Percentiles rank a stretch among this genome's conserved stretches.
Evolutionary conservation across 1,284 basidiomycete species (phyloP).

Genomic region (Fistulinella staudtii): DNA sequence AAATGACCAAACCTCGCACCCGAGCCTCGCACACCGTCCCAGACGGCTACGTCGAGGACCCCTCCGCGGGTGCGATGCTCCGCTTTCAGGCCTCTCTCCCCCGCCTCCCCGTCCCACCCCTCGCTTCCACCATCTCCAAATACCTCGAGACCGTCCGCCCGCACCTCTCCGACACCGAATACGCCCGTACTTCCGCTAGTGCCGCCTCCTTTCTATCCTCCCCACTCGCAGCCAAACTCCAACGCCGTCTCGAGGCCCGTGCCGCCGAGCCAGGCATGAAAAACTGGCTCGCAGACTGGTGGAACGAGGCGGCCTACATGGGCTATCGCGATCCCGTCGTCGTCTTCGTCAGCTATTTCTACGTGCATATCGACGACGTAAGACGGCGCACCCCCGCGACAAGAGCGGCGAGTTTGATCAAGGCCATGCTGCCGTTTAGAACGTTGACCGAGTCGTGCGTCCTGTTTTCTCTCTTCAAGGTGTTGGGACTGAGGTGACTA

Average conservation of each 20-base stretch:
- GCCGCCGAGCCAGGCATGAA: conserved; percentile 57
- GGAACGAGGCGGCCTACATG: conserved; percentile 93
- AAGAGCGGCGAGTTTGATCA: conserved; percentile 78
- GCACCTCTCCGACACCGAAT: conserved; percentile 63
- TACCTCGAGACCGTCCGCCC: conserved; percentile 85
- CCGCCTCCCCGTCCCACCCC: conserved; percentile 77
- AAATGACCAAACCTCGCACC: conserved; percentile 30
- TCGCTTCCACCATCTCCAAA: conserved; percentile 78
- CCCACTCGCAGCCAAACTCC: conserved; percentile 71
- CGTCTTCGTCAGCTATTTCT: conserved; percentile 95
- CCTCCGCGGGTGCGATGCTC: conserved; percentile 66
- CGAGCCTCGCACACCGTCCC: conserved; percentile 31
- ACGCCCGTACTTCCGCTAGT: conserved; percentile 51
- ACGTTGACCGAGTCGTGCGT: conserved; percentile 74
- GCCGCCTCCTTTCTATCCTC: conserved; percentile 74
- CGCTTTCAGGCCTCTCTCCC: conserved; percentile 80
- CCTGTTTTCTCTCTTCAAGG: background rate
- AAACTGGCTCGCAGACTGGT: conserved; percentile 96
- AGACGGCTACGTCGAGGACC: conserved; percentile 45
- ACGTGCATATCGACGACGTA: conserved; percentile 77
- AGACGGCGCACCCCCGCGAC: conserved; percentile 53
- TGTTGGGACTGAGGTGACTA: no score
- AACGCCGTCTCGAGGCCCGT: conserved; percentile 73
- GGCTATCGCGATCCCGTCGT: conserved; percentile 87
- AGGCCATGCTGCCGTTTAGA: conserved; percentile 82